Conservation (phyloP, 148 eudicot genomes). For the Cornus florida region DNA sequence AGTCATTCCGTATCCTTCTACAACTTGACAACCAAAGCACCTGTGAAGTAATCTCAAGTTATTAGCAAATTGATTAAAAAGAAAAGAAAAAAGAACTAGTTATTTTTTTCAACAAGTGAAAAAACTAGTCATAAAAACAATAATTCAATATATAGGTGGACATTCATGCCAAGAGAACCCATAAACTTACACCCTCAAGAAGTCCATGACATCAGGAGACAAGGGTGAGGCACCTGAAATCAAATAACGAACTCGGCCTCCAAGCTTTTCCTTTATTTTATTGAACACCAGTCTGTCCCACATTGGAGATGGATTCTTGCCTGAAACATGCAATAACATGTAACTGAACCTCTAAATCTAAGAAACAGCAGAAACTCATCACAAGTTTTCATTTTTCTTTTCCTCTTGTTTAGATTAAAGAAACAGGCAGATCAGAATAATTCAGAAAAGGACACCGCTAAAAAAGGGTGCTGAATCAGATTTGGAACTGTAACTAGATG, state of each 20-base stretch:
- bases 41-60: constrained; percentile 31
- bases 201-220: constrained; percentile 89
- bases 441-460: background rate
- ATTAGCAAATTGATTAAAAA: background rate
- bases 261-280: constrained; percentile 82
- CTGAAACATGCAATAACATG: constrained; percentile 37
- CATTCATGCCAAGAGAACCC: background rate
- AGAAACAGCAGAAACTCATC: background rate
- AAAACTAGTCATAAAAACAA: background rate
- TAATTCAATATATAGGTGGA: background rate
- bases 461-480: background rate
- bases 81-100: too few species aligned
- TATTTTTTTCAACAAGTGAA: background rate
- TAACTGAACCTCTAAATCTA: background rate
- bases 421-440: background rate
- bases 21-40: constrained; percentile 75
- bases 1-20: constrained; percentile 99
- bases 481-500: background rate
- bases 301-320: constrained; percentile 66
- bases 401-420: background rate
- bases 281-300: constrained; percentile 91
- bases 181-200: constrained; percentile 81
- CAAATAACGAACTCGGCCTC: constrained; percentile 87
- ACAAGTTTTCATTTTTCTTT: background rate
- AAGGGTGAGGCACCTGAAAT: constrained; percentile 93